Percentiles rank a stretch among this genome's conserved stretches.
These are phyloP conservation scores for Fibroporia radiculosa DNA, from an alignment of 768 basidiomycete species.

Conservation along the genomic window DNA sequence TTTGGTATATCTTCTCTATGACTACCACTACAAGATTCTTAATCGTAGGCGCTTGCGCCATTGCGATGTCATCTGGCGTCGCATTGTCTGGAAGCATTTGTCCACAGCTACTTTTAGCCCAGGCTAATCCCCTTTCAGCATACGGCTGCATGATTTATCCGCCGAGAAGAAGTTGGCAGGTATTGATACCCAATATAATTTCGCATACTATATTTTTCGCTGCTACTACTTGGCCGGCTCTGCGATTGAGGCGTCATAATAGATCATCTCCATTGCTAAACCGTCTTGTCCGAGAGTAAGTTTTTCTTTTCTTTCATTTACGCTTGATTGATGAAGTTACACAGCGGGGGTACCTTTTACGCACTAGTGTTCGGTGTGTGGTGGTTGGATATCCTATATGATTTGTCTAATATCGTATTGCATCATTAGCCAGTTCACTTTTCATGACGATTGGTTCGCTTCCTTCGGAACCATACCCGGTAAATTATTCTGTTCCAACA, in stretches of 20 bases:
- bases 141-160: conserved; percentile 12
- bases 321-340: not conserved
- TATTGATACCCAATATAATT: conserved; percentile 11
- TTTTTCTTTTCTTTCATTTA: not conserved
- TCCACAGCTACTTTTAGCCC: not conserved
- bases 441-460: conserved; percentile 12
- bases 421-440: conserved; percentile 3
- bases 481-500: not conserved
- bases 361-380: conserved; percentile 9
- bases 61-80: not conserved
- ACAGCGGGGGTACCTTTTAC: conserved; percentile 15
- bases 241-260: conserved; percentile 4
- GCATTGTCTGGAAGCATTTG: not conserved
- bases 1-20: conserved; percentile 15
- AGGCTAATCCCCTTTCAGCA: not conserved
- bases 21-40: conserved; percentile 1
- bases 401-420: not conserved
- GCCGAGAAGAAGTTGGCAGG: conserved; percentile 9
- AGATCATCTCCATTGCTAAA: conserved; percentile 8
- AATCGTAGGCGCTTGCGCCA: conserved; percentile 8
- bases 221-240: conserved; percentile 9
- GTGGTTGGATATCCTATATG: not conserved
- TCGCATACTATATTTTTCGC: conserved; percentile 13
- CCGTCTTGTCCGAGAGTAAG: conserved; percentile 11
- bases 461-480: not conserved